Percentiles rank a stretch among this genome's conserved stretches.
Conservation (phyloP, 805 yeast species). For the Saccharomycopsis capsularis region DNA sequence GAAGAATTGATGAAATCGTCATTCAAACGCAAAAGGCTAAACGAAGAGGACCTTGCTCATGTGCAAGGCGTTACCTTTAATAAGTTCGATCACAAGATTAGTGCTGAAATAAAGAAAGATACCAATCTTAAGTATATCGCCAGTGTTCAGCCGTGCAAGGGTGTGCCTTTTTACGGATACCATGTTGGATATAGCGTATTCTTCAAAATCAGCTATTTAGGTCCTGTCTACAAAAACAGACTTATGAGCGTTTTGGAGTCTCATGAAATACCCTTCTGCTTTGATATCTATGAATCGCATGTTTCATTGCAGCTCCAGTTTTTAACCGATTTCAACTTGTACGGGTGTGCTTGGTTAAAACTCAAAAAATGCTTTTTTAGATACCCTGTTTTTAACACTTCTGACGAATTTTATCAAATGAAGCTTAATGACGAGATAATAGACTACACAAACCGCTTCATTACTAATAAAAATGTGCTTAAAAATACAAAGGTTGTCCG, state of each 20-base stretch:
- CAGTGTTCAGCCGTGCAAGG: slow-evolving; percentile 59
- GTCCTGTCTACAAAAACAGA: slow-evolving; percentile 52
- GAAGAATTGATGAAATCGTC: slow-evolving; percentile 40
- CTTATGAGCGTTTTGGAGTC: slow-evolving; percentile 42
- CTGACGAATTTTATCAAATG: slow-evolving; percentile 15
- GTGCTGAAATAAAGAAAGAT: neutral
- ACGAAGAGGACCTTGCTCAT: slow-evolving; percentile 15
- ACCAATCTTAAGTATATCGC: slow-evolving; percentile 39
- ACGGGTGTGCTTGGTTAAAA: slow-evolving; percentile 75
- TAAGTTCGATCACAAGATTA: neutral
- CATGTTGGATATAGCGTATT: slow-evolving; percentile 56
- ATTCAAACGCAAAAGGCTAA: slow-evolving; percentile 26
- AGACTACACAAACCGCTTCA: slow-evolving; percentile 18
- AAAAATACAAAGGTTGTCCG: slow-evolving; percentile 19
- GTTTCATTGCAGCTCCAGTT: slow-evolving; percentile 73
- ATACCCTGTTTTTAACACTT: slow-evolving; percentile 38
- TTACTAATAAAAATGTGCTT: slow-evolving; percentile 4
- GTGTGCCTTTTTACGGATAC: slow-evolving; percentile 79
- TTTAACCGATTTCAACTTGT: slow-evolving; percentile 72
- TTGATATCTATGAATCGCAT: slow-evolving; percentile 70
- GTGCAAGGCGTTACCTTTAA: slow-evolving; percentile 7
- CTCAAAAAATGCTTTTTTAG: slow-evolving; percentile 42
- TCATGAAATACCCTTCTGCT: slow-evolving; percentile 31
- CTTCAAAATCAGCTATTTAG: slow-evolving; percentile 60
- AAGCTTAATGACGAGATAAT: slow-evolving; percentile 21